These are phyloP conservation scores for Hyaloscypha hepaticicola DNA, from an alignment of 495 filamentous ascomycete genomes.

Conservation along the genomic window DNA sequence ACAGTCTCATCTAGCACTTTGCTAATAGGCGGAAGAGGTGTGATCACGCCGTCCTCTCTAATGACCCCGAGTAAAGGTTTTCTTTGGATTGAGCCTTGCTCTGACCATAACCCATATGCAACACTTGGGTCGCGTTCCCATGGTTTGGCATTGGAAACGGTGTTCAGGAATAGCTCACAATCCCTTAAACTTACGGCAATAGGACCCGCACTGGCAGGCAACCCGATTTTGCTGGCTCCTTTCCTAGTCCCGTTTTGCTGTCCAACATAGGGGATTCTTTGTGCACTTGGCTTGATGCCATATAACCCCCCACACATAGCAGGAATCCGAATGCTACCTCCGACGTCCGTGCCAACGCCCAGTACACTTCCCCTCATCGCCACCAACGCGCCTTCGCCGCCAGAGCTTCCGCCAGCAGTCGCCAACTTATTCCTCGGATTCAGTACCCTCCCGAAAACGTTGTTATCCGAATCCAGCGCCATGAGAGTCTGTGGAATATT, in stretches of 20 bases:
- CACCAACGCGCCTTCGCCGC: slow-evolving; percentile 55
- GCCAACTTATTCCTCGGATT: slow-evolving; percentile 61
- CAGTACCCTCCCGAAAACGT: slow-evolving; percentile 62
- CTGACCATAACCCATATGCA: slow-evolving; percentile 42
- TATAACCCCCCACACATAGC: slow-evolving; percentile 59
- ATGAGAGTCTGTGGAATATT: slow-evolving; percentile 58
- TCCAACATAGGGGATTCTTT: slow-evolving; percentile 53
- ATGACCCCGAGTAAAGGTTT: slow-evolving; percentile 55
- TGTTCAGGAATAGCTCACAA: slow-evolving; percentile 43
- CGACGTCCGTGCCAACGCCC: slow-evolving; percentile 66
- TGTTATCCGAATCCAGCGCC: slow-evolving; percentile 56
- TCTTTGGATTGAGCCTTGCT: slow-evolving; percentile 28
- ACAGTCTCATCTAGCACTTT: slow-evolving; percentile 54
- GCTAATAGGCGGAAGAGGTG: slow-evolving; percentile 58
- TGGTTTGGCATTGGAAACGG: slow-evolving; percentile 35
- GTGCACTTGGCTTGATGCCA: slow-evolving; percentile 57
- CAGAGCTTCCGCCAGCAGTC: slow-evolving; percentile 62
- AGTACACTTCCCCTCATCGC: slow-evolving; percentile 43
- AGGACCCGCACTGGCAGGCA: slow-evolving; percentile 44
- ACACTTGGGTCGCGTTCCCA: slow-evolving; percentile 42
- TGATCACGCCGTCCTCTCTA: slow-evolving; percentile 54
- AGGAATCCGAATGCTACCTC: slow-evolving; percentile 63
- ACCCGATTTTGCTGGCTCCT: slow-evolving; percentile 17
- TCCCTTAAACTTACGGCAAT: slow-evolving; percentile 41
- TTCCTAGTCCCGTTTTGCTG: slow-evolving; percentile 36